Evolutionary conservation across 2,329 filamentous ascomycete genomes (phyloP), one percentile per base, ranked within the genome.

Genomic region (Sphaceloma murrayae): DNA sequence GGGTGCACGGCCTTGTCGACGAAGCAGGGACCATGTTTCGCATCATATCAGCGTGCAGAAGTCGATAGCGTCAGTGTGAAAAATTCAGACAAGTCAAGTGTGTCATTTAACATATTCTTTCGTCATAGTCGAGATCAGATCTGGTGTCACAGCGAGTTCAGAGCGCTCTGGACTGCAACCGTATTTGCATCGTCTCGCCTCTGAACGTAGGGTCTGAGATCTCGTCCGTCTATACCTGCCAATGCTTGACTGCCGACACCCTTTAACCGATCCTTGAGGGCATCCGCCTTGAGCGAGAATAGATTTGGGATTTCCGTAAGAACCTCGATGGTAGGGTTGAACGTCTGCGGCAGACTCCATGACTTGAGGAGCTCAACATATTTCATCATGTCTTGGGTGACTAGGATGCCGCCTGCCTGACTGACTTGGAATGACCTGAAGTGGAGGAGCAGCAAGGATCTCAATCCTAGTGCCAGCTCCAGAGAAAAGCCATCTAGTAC

Each of bases 391-490:
- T 98, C 91, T 66, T 96, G 94, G 26, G 83, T 89, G 18, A 96
- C 85, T 76, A 95, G 91, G 34, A 98, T 75, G 2, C 87, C 91
- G 49, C 91, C 91, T 0, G 89, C 88, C 30, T 88, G 85, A 54
- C 87, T 94, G 52, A 98, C 86, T 49, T 82, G 78, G 67, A 94
- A 98, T 57, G 85, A 87, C 58, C 94, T 91, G 66, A 96, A 85
- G 64, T 98, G 91, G 50, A 91, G 85, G 50, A 98, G 79, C 3
- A 98, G 74, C 7, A 93, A 74, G 39, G 74, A 68, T 52, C 88
- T 80, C 26, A 94, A 72, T 7, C 82, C 81, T 10, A 88, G 68
- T 1, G 85, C 88, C 16, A 96, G 75, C 65, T 96, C 89, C 48
- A 80, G 81, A 44, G 82, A 78, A 59, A 96, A 85, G 38, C 81